Percentiles rank a stretch among this genome's conserved stretches.
Conservation (phyloP, 495 filamentous ascomycete species). For the Margaritispora aquatica region DNA sequence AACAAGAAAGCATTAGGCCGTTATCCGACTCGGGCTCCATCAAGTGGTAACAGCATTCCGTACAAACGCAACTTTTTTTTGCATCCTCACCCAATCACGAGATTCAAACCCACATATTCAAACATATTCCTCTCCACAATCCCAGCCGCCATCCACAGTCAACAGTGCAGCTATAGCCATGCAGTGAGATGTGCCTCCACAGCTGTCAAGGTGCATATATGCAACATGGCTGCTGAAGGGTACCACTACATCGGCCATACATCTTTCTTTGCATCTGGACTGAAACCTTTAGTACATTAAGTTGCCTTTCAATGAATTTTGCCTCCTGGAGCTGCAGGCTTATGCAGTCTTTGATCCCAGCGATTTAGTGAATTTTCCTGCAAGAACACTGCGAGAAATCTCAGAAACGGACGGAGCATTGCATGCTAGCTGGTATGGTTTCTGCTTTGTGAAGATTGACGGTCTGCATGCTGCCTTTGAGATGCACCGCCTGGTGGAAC, state of each 20-base stretch:
- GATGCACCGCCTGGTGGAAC: neutral
- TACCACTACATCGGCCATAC: neutral
- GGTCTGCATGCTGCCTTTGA: conserved; percentile 6
- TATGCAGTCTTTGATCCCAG: neutral
- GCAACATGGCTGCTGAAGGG: conserved; percentile 1
- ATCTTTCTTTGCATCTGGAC: neutral
- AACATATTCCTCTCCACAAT: neutral
- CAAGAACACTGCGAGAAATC: neutral
- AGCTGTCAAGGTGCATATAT: conserved; percentile 4
- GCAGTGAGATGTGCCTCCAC: neutral
- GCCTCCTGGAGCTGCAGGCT: too few relatives aligned
- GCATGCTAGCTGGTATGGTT: neutral
- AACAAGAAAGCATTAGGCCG: too few relatives aligned
- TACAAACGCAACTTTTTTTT: neutral
- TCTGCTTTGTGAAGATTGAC: neutral
- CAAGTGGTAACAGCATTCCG: neutral
- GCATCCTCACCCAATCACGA: neutral
- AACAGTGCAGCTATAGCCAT: conserved; percentile 11
- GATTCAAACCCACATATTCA: neutral
- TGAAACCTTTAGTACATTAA: neutral
- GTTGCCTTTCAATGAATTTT: neutral
- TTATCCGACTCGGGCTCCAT: neutral
- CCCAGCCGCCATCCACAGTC: conserved; percentile 3
- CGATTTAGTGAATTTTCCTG: conserved; percentile 1
- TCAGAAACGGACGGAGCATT: neutral